A percentile compares a stretch with the other conserved stretches of the same genome.
Conservation (phyloP, 1,284 basidiomycete genomes). For the Rhizoctonia solani region DNA sequence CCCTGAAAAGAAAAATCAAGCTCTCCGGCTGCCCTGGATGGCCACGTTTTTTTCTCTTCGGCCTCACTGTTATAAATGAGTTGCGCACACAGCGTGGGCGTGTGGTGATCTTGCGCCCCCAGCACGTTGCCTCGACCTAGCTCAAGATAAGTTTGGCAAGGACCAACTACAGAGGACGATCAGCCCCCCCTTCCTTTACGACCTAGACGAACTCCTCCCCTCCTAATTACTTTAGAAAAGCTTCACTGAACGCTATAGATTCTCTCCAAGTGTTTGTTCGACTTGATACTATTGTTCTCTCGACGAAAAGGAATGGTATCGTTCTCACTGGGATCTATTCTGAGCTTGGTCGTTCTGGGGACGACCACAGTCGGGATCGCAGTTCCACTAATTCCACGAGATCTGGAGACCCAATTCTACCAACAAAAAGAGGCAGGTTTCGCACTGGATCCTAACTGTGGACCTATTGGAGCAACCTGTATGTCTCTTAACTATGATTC, state of each 20-base stretch:
- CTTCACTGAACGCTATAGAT: too few relatives aligned
- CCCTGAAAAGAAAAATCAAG: neutral
- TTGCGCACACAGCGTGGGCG: neutral
- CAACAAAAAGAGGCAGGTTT: neutral
- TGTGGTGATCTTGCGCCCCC: slow-evolving; percentile 4
- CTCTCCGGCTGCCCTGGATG: neutral
- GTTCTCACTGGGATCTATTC: too few relatives aligned
- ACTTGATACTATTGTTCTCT: too few relatives aligned
- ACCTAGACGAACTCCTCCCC: neutral
- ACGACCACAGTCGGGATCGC: too few relatives aligned
- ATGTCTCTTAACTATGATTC: slow-evolving; percentile 39
- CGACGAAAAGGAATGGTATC: slow-evolving; percentile 21
- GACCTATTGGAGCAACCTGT: slow-evolving; percentile 55
- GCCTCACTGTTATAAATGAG: neutral
- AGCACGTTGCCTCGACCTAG: slow-evolving; percentile 7
- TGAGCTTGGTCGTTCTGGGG: too few relatives aligned
- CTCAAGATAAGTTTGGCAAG: neutral
- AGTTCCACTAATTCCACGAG: too few relatives aligned
- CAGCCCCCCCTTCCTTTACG: neutral
- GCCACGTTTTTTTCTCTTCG: neutral
- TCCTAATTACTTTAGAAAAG: too few relatives aligned
- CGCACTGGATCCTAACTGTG: slow-evolving; percentile 48
- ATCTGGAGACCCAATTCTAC: too few relatives aligned
- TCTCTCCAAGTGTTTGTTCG: too few relatives aligned
- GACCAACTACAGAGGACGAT: too few relatives aligned